Percentiles rank a stretch among this genome's conserved stretches.
These are phyloP conservation scores for Colletotrichum sp. DNA, from an alignment of 2,329 filamentous ascomycete genomes.

Conservation along the genomic window DNA sequence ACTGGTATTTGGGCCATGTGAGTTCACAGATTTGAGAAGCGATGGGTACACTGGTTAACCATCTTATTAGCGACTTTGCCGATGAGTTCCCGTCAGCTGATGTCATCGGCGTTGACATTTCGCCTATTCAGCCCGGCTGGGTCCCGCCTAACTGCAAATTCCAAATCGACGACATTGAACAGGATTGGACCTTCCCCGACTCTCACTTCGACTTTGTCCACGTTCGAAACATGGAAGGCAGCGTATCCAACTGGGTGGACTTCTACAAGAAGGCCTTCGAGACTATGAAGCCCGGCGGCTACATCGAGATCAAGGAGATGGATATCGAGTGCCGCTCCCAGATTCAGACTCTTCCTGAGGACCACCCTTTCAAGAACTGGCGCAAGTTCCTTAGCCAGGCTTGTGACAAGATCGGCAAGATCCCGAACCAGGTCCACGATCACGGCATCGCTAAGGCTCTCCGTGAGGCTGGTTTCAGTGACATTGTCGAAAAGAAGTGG, in stretches of 20 bases:
- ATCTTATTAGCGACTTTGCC: conserved; percentile 55
- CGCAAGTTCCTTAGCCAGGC: too few species aligned
- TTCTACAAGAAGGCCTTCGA: conserved; percentile 54
- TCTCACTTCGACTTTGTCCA: conserved; percentile 69
- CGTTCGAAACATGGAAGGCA: conserved; percentile 61
- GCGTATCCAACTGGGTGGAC: conserved; percentile 64
- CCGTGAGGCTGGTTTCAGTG: conserved; percentile 28
- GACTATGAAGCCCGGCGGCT: conserved; percentile 50
- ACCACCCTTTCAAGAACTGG: too few species aligned
- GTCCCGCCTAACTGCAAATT: conserved; percentile 40
- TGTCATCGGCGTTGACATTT: conserved; percentile 59
- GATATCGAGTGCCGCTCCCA: too few species aligned
- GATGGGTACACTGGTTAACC: too few species aligned
- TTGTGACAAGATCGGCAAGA: too few species aligned
- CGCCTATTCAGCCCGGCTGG: conserved; percentile 56
- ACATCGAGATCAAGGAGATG: conserved; percentile 33
- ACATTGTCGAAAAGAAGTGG: conserved; percentile 16
- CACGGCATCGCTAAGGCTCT: too few species aligned
- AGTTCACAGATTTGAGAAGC: too few species aligned
- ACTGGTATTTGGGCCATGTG: conserved; percentile 50
- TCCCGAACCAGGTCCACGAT: too few species aligned
- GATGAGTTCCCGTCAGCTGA: conserved; percentile 46
- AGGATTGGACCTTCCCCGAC: conserved; percentile 45
- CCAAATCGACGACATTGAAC: conserved; percentile 38
- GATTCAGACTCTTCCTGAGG: too few species aligned